Evolutionary conservation across 768 basidiomycete genomes (phyloP), one percentile per base, ranked within the genome.

Genomic region (Lactarius indigo): DNA sequence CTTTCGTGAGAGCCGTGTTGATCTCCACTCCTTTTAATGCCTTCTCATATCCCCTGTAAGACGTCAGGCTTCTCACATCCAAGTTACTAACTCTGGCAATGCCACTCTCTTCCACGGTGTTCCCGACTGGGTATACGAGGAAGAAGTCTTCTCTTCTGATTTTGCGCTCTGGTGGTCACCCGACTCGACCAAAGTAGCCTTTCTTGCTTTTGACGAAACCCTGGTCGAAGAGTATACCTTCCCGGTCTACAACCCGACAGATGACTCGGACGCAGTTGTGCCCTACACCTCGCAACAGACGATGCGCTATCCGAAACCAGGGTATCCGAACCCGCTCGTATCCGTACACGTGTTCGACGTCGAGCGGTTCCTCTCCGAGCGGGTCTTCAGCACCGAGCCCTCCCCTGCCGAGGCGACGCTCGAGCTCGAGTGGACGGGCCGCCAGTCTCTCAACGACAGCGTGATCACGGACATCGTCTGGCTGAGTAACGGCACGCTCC

Each of bases 81-180:
- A 89, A 12, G 82, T 98, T 12, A 99, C 96, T 2, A 79, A 81
- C 1, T 85, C 88, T 17, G 97, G 97, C 0, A 91, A 89, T 60
- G 82, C 86, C 0, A 89, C 90, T 0, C 81, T 96, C 18, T 97
- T 98, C 81, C 87, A 98, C 72, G 97, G 97, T 8, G 91, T 97
- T 2, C 92, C 94, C 0, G 94, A 97, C 75, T 98, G 97, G 96
- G 96, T 98, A 5, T 96, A 96, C 76, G 94, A 96, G 75, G 94
- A 96, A 74, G 94, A 97, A 74, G 86, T 98, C 28, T 90, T 94
- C 71, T 78, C 82, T 3, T 74, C 78, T 44, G 85, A 94, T 73
- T 86, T 76, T 57, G 88, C 95, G 0, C 79, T 96, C 5, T 98
- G 94, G 94, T 98, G 92, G 90, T 90, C 91, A 12, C 96, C 96